Evolutionary conservation across 2,329 filamentous ascomycete species (phyloP), one percentile per base, ranked within the genome.

Genomic region (Xylariales sp.): DNA sequence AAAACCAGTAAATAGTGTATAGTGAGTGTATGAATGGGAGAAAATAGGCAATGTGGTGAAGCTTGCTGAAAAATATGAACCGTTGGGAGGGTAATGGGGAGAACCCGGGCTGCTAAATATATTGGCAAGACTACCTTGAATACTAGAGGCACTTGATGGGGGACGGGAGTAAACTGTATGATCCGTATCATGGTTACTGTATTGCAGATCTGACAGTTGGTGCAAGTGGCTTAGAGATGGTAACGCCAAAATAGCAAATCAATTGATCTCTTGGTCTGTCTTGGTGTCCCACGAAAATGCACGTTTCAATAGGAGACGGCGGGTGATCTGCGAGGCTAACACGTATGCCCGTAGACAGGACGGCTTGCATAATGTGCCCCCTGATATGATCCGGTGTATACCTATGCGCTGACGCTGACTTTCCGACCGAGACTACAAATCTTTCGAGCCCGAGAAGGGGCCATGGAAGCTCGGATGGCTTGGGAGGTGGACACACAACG

Each of bases 131-230:
- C 18, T n/a, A 18, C 28, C 12, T 55, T 30, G 41, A 55, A 52
- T 49, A 28, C 39, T 12, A 34, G 50, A 23, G 7, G 14, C 18
- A 14, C 46, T 41, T 34, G 12, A n/a, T 18, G 7, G 39, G 3
- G 28, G 23, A 4, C n/a, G 32, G 2, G 54, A 50, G 50, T 55
- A 8, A 52, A 50, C 54, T 16, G 58, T 62, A 62, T 45, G 41
- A 54, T 54, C 6, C 43, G 8, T 34, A 18, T 39, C 18, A 58
- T 39, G n/a, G 9, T 59, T 45, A 67, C 54, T 63, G 60, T 67
- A 45, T 60, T 48, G 49, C 30, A n/a, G 18, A 34, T 52, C 49
- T 45, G 48, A 23, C 43, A 55, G 53, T 18, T 14, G n/a, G 54
- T 45, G 7, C 1, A 7, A 14, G 50, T 49, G 45, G 65, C 65